These are phyloP conservation scores for Aspergillus leporis DNA, from an alignment of 495 filamentous ascomycete genomes.

Conservation along the genomic window DNA sequence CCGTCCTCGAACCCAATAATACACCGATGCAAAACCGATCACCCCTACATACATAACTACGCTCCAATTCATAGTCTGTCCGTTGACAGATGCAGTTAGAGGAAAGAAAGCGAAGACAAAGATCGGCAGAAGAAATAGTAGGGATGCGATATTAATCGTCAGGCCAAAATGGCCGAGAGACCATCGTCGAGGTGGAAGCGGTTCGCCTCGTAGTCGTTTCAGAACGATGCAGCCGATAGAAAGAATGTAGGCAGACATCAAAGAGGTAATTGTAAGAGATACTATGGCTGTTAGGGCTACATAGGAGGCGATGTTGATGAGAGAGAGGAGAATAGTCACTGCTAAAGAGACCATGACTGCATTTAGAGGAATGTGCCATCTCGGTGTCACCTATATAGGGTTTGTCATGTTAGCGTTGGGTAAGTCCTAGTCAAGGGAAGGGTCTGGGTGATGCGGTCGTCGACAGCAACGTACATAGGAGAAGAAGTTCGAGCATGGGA, in stretches of 20 bases:
- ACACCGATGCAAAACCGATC: slow-evolving; percentile 44
- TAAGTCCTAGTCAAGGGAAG: not conserved
- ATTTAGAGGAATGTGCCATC: slow-evolving; percentile 54
- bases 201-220: slow-evolving; percentile 43
- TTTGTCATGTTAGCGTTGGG: not conserved
- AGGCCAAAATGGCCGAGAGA: slow-evolving; percentile 50
- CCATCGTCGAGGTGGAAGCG: slow-evolving; percentile 49
- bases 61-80: slow-evolving; percentile 51
- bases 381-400: slow-evolving; percentile 41
- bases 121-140: slow-evolving; percentile 43
- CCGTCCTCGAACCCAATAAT: slow-evolving; percentile 43
- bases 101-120: slow-evolving; percentile 60
- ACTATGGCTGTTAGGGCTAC: slow-evolving; percentile 49
- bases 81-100: slow-evolving; percentile 36
- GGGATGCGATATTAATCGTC: slow-evolving; percentile 43
- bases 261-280: slow-evolving; percentile 43
- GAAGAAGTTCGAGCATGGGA: slow-evolving; percentile 56
- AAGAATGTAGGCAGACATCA: slow-evolving; percentile 52
- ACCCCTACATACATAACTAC: slow-evolving; percentile 48
- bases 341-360: slow-evolving; percentile 48
- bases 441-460: not conserved
- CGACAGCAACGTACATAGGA: slow-evolving; percentile 37
- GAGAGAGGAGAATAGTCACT: slow-evolving; percentile 47
- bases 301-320: slow-evolving; percentile 55
- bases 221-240: slow-evolving; percentile 48